Base-by-base conservation (phyloP, 2,329 filamentous ascomycete genomes). In the Penicillium digitatum region DNA sequence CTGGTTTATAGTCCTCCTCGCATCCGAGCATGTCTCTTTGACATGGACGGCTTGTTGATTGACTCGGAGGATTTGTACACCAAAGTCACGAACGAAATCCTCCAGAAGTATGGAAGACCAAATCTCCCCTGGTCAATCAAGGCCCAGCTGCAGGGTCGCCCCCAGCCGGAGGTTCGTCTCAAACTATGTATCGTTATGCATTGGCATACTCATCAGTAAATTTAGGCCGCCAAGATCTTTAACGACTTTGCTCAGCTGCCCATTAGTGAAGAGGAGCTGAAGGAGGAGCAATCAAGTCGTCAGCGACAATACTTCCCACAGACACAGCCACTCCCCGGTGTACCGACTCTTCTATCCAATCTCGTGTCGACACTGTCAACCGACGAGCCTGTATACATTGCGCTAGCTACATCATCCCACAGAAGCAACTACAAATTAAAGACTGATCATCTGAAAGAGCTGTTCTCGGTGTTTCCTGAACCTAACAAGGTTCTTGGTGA, bases 1-100 rank as follows among this genome's bases (percentile, higher is more conserved):
- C 16, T 3, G 1, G 2, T 34, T 35, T 3, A 27, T 67, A 90
- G 87, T 70, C 86, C 91, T 73, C 88, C 89, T 20, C 85, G 87
- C 44, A 81, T 97, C 56, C 84, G 91, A 64, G 94, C 93, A 64
- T 96, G 92, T 74, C 86, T 99, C 62, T 97, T 99, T 73, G 94
- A 99, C 79, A 96, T 97, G 92, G 94, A 99, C 74, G 94, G 94
- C 57, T 87, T 99, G 34, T 84, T 99, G 20, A 88, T 99, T 70
- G 87, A 97, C 75, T 91, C 89, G 32, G 94, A 97, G 78, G 94
- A 97, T 69, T 78, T 85, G 55, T 97, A 97, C 79, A 94, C 90
- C 0, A 71, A 83, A 26, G 88, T 89, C 74, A 88, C 91, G 58
- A 96, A 99, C 76, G 79, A 84, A 24, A 82, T 97, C 35, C 86